Conservation (phyloP, 2,329 filamentous ascomycete genomes). For the Zymoseptoria pseudotritici region DNA sequence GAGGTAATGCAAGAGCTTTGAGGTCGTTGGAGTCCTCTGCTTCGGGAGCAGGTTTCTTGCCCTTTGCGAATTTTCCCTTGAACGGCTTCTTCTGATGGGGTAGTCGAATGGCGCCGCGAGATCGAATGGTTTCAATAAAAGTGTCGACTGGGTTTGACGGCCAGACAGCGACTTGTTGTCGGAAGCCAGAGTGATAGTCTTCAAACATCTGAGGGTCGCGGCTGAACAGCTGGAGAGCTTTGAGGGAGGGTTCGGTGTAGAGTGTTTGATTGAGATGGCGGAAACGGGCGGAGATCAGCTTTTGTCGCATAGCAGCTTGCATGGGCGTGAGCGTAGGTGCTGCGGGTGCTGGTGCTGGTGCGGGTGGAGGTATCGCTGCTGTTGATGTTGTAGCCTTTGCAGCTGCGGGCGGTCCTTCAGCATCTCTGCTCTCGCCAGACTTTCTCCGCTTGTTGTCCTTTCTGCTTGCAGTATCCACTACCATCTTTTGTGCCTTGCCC, state of each 20-base stretch:
- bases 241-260: slow-evolving; percentile 80
- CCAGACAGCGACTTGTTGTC: slow-evolving; percentile 91
- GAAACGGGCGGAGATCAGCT: slow-evolving; percentile 91
- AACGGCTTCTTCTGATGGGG: slow-evolving; percentile 28
- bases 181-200: slow-evolving; percentile 95
- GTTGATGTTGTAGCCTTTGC: slow-evolving; percentile 10
- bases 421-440: not conserved
- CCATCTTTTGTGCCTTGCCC: not conserved
- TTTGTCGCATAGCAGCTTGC: slow-evolving; percentile 88
- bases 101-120: slow-evolving; percentile 51
- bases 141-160: slow-evolving; percentile 91
- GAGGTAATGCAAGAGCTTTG: slow-evolving; percentile 49
- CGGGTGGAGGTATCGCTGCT: slow-evolving; percentile 18
- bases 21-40: slow-evolving; percentile 21
- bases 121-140: slow-evolving; percentile 66
- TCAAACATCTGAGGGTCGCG: slow-evolving; percentile 86
- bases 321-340: slow-evolving; percentile 73
- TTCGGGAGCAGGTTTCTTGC: slow-evolving; percentile 30
- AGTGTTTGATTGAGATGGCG: slow-evolving; percentile 94
- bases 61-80: slow-evolving; percentile 29
- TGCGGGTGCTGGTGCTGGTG: slow-evolving; percentile 23
- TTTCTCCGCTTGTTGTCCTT: slow-evolving; percentile 11
- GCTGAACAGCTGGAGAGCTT: slow-evolving; percentile 76
- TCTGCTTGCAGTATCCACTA: slow-evolving; percentile 8
- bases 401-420: slow-evolving; percentile 8